Evolutionary conservation across 805 yeast species (phyloP).

Genomic region (Ogataea saltuana): DNA sequence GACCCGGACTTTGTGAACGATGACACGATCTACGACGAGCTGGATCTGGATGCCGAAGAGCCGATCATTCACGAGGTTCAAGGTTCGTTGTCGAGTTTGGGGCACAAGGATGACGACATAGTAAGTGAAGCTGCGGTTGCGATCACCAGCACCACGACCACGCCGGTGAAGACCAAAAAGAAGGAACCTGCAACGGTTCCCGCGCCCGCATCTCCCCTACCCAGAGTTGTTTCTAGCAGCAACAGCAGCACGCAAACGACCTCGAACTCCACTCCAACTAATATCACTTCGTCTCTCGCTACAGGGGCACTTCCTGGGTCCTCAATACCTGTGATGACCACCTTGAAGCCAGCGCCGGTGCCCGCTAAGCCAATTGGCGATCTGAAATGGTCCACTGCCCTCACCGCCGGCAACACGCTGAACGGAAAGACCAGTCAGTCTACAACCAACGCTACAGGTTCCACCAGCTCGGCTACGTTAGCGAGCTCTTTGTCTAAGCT

Average conservation of each 20-base stretch:
- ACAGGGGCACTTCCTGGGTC: slow-evolving; percentile 17
- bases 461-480: slow-evolving; percentile 7
- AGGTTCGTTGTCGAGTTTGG: slow-evolving; percentile 17
- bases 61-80: slow-evolving; percentile 34
- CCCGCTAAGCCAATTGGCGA: slow-evolving; percentile 35
- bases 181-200: slow-evolving; percentile 20
- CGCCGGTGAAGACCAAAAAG: slow-evolving; percentile 19
- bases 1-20: slow-evolving; percentile 94
- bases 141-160: slow-evolving; percentile 15
- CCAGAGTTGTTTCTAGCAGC: slow-evolving; percentile 2
- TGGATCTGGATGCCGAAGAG: slow-evolving; percentile 60
- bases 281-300: slow-evolving; percentile 19
- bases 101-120: slow-evolving; percentile 21
- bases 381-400: slow-evolving; percentile 38
- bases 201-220: slow-evolving; percentile 13
- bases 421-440: slow-evolving; percentile 11
- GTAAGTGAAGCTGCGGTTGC: slow-evolving; percentile 14
- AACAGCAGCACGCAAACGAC: slow-evolving; percentile 8
- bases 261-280: slow-evolving; percentile 13
- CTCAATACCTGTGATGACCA: slow-evolving; percentile 28
- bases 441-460: neutral
- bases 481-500: slow-evolving; percentile 4
- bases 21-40: slow-evolving; percentile 88
- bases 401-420: slow-evolving; percentile 25
- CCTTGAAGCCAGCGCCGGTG: slow-evolving; percentile 39